These are phyloP conservation scores for Pyrus betulifolia DNA, from an alignment of 306 rosid genomes.

Conservation along the genomic window DNA sequence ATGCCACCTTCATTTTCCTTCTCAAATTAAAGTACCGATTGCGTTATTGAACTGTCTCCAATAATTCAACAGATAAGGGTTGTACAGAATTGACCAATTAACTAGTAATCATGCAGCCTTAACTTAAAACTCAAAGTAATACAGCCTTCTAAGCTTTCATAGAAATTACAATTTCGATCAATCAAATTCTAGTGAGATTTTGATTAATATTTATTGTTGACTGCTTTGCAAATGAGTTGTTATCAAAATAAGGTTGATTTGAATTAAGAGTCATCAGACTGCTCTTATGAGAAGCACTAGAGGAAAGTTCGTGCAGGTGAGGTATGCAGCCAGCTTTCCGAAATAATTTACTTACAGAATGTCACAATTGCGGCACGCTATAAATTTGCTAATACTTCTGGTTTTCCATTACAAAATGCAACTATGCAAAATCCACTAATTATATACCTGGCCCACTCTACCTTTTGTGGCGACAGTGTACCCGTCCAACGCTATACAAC, in stretches of 20 bases:
- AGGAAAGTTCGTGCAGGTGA: neutral
- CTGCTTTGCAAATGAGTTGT: neutral
- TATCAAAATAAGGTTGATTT: neutral
- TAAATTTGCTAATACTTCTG: neutral
- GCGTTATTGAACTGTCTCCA: neutral
- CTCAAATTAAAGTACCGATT: neutral
- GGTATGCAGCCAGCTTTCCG: neutral
- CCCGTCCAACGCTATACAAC: neutral
- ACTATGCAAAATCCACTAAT: neutral
- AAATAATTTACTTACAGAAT: neutral
- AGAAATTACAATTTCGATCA: neutral
- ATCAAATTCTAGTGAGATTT: neutral
- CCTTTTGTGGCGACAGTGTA: neutral
- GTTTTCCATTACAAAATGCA: neutral
- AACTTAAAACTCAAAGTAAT: neutral
- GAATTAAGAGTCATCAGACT: neutral
- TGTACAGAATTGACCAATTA: neutral
- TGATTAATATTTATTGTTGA: neutral
- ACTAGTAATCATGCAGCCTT: neutral
- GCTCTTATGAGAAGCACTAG: neutral
- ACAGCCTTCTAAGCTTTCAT: neutral
- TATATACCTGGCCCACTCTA: neutral
- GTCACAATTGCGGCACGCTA: neutral
- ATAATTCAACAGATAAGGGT: neutral
- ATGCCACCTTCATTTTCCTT: neutral